Evolutionary conservation across 2,329 filamentous ascomycete genomes (phyloP), one percentile per base, ranked within the genome.

Genomic region (Arthrobotrys sinensis): DNA sequence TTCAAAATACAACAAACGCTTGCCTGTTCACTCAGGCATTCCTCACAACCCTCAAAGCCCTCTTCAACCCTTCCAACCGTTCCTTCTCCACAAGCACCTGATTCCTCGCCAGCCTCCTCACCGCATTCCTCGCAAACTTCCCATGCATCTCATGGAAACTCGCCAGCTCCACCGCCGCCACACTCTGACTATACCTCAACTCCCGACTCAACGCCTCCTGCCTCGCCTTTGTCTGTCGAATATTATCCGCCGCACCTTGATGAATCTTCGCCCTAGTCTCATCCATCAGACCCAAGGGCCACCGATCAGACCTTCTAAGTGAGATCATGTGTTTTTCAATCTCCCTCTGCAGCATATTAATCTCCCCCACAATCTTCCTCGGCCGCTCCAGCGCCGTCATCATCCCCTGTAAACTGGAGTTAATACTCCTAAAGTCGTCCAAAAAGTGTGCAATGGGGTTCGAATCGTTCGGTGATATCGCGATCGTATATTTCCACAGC

Each of bases 81-180:
- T 92, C 92, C 80, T 89, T 89, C 85, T 99, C 96, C 66, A 89
- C 88, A 3, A 97, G 89, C 28, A 98, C 87, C 88, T 94, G 94
- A 36, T 90, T 89, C 82, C 87, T 89, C 16, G 92, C 95, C 81
- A 97, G 89, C 55, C 93, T 90, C 80, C 88, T 89, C 79, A 97
- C 89, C 32, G 93, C 92, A 75, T 89, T 89, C 78, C 90, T 87
- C 0, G 92, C 94, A 85, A 93, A 90, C 82, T 89, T 90, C 80
- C 93, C 93, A 82, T 97, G 90, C 86, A 94, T 89, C 46, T 96
- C 93, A 82, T 97, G 94, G 93, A 96, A 99, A 14, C 93, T 94
- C 0, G 96, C 96, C 70, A 99, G 85, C 85, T 99, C 96, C 1
- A 90, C 88, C 5, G 96, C 95, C 24, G 98, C 95, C 12, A 95